Evolutionary conservation across 2,329 filamentous ascomycete species (phyloP).

Genomic region (Colletotrichum incanum): DNA sequence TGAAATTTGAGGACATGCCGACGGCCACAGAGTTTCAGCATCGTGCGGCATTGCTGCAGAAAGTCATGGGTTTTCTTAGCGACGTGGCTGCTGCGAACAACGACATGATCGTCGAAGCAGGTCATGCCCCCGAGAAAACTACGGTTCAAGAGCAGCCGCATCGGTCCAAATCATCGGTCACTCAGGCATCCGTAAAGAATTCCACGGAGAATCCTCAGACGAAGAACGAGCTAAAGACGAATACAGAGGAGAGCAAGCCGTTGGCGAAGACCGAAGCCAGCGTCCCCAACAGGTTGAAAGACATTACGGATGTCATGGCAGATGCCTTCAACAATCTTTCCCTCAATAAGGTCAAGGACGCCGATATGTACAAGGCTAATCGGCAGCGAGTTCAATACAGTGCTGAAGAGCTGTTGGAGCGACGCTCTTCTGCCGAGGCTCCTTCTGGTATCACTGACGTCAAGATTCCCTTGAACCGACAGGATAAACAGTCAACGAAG

Average conservation of each 20-base stretch:
- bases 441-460: slow-evolving; percentile 28
- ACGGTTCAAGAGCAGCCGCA: background rate
- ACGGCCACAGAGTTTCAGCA: background rate
- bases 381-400: slow-evolving; percentile 21
- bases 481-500: background rate
- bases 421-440: slow-evolving; percentile 8
- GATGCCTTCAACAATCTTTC: slow-evolving; percentile 30
- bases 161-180: background rate
- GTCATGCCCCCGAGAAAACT: background rate
- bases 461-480: slow-evolving; percentile 16
- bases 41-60: slow-evolving; percentile 3
- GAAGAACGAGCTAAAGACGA: background rate
- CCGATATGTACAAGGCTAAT: slow-evolving; percentile 31
- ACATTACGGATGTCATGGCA: background rate
- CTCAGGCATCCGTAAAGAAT: background rate
- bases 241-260: background rate
- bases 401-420: slow-evolving; percentile 10
- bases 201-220: background rate
- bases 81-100: background rate
- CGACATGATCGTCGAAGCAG: background rate
- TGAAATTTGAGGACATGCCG: background rate
- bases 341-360: slow-evolving; percentile 25
- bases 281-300: too few species aligned
- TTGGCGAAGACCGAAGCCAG: background rate
- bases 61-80: background rate